Conservation (phyloP, 1,284 basidiomycete genomes). For the Entoloma clypeatum region DNA sequence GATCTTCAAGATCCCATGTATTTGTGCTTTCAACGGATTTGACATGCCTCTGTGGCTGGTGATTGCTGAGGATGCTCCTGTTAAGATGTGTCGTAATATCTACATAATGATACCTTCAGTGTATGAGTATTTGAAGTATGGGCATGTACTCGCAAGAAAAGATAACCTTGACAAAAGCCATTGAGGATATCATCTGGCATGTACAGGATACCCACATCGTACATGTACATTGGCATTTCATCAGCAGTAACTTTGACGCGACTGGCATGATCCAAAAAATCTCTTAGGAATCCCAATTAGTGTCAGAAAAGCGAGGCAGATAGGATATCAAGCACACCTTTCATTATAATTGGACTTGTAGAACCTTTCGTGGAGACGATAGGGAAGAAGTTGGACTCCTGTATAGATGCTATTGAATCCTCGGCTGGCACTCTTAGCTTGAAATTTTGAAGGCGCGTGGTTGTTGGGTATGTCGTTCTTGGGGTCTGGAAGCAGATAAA, state of each 20-base stretch:
- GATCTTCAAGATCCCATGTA: conserved; percentile 8
- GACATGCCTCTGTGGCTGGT: not conserved
- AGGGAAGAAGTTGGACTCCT: conserved; percentile 2
- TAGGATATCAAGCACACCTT: too few relatives aligned
- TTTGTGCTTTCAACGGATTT: conserved; percentile 15
- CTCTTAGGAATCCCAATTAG: too few relatives aligned
- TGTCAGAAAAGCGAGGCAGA: too few relatives aligned
- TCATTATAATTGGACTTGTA: too few relatives aligned
- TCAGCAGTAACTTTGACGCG: conserved; percentile 3
- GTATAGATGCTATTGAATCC: conserved; percentile 1
- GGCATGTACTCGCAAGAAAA: not conserved
- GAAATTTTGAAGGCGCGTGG: not conserved
- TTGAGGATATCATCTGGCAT: not conserved
- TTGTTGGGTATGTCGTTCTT: not conserved
- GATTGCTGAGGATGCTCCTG: conserved; percentile 13
- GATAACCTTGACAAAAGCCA: conserved; percentile 1
- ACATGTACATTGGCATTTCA: conserved; percentile 5
- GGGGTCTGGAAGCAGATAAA: conserved; percentile 6
- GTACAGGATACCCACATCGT: conserved; percentile 3
- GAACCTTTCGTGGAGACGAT: not conserved
- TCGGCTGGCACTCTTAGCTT: not conserved
- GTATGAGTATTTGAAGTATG: not conserved
- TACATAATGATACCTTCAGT: conserved; percentile 3
- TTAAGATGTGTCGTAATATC: conserved; percentile 17
- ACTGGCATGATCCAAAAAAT: too few relatives aligned